Base-by-base conservation (phyloP, 345 rosid genomes). In the Citrus cavaleriei region DNA sequence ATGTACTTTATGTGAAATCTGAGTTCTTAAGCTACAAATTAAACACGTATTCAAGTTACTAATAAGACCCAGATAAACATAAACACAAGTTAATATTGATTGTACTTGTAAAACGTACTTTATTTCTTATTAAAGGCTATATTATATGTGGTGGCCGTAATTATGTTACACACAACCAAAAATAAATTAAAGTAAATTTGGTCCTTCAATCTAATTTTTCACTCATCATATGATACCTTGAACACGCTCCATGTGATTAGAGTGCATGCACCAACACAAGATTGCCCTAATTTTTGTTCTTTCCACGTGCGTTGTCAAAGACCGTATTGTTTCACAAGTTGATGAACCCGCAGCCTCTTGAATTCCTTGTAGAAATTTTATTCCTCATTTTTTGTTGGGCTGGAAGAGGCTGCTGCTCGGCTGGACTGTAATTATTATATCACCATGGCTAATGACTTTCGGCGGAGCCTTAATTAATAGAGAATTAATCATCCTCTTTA, bases 361-460 rank as follows among this genome's bases (percentile, higher is more conserved):
- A 28, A 42, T 1, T 7, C 2, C 4, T 10, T 32, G 37, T 21
- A 13, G 34, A 8, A 57, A 64, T 7, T 30, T 65, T 34, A 10
- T n/a, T 67, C 2, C 7, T 10, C 13, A 63, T 37, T 38, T 27
- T 7, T 51, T 54, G 40, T 61, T 25, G 38, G 28, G 77, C 46
- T 69, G 49, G 74, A 78, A 60, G 12, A 46, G 49, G 69, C 66
- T 10, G 59, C 59, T 34, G 54, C 28, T 37, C 34, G 32, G 64
- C 55, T 66, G 57, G 32, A 55, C 10, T n/a, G 14, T 68, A 40
- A 75, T 81, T 21, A 80, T 84, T 73, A 32, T 74, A 61, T 24
- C 38, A 73, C 46, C 66, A 14, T 58, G 49, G 74, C 14, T 63
- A 49, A 21, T 35, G 55, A 61, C 87, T 86, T 84, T 84, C 87